Conservation (phyloP, 305 asterid genomes). For the Rubia peregrina region DNA sequence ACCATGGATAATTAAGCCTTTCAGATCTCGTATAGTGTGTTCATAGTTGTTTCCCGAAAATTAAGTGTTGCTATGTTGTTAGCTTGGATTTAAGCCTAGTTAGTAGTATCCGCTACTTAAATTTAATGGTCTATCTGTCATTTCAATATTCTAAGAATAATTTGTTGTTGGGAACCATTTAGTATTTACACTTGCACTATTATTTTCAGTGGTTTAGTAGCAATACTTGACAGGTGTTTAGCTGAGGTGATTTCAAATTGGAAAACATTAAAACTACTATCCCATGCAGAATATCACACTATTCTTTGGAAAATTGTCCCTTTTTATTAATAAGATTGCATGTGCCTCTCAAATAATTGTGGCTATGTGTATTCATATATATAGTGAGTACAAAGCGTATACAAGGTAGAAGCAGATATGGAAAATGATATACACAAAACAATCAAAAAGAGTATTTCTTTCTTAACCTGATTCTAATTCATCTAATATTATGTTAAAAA, state of each 20-base stretch:
- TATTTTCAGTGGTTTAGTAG: background rate
- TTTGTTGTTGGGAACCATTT: background rate
- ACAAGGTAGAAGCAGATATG: too few species aligned
- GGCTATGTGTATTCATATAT: too few species aligned
- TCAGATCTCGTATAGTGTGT: background rate
- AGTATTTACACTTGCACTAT: background rate
- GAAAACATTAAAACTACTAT: background rate
- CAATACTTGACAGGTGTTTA: background rate
- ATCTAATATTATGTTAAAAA: too few species aligned
- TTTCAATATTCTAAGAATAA: background rate
- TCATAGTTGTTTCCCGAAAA: background rate
- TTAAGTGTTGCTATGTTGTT: too few species aligned
- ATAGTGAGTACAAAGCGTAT: too few species aligned
- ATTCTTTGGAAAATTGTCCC: too few species aligned
- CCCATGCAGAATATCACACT: background rate
- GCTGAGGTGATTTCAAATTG: background rate
- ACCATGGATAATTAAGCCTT: background rate
- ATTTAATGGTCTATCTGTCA: background rate
- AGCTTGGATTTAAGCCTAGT: too few species aligned
- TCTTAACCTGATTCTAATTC: too few species aligned
- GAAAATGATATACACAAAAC: too few species aligned
- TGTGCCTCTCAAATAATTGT: background rate
- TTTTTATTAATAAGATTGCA: background rate
- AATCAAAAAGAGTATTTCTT: too few species aligned
- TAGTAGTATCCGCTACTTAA: background rate